Evolutionary conservation across 345 rosid species (phyloP).

Genomic region (Acer saccharum): DNA sequence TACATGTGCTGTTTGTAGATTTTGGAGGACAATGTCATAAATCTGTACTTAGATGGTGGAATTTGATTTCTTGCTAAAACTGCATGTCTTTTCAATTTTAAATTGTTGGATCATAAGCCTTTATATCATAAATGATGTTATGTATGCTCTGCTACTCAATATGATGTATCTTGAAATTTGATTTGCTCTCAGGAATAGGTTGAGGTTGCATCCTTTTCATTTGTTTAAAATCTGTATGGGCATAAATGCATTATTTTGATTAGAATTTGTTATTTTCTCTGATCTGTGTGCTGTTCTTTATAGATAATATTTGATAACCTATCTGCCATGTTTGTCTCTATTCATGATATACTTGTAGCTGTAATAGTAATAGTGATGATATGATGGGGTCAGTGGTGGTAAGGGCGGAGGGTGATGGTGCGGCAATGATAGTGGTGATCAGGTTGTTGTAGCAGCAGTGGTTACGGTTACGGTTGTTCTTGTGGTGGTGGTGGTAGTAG

Average conservation of each 20-base stretch:
- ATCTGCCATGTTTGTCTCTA: neutral
- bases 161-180: neutral
- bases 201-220: neutral
- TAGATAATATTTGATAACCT: neutral
- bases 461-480: too few species aligned
- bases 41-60: neutral
- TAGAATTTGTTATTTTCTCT: neutral
- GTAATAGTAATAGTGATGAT: too few species aligned
- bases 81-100: neutral
- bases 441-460: neutral
- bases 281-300: neutral
- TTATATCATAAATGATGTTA: neutral
- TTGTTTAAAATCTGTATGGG: neutral
- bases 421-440: neutral
- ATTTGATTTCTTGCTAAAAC: neutral
- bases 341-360: neutral
- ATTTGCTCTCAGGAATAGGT: neutral
- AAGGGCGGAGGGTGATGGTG: too few species aligned
- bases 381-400: neutral
- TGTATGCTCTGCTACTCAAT: neutral
- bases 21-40: neutral
- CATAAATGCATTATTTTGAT: neutral
- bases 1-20: neutral
- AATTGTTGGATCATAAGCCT: slow-evolving; percentile 6
- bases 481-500: too few species aligned